A percentile compares a stretch with the other conserved stretches of the same genome.
phyloP scores from a whole-genome alignment of 768 basidiomycete genomes.

The Leccinum rimulosum region DNA sequence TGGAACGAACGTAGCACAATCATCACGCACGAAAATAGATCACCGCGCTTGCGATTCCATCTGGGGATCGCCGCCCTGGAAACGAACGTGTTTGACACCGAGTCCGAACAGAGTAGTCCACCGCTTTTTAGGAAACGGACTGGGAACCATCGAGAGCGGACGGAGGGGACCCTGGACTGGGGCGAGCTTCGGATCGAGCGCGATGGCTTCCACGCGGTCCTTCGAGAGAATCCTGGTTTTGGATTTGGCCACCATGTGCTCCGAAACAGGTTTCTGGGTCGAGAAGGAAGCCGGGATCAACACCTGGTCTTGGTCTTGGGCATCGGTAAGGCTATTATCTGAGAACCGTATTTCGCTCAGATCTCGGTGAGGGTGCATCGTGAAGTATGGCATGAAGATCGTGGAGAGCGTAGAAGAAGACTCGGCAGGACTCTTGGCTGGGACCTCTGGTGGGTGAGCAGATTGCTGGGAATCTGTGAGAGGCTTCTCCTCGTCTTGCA shows the following conservation, averaged over 20 bases:
- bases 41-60: slow-evolving; percentile 4
- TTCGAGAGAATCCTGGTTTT: slow-evolving; percentile 20
- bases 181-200: slow-evolving; percentile 31
- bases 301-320: background rate
- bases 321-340: background rate
- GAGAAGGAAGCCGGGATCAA: background rate
- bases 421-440: slow-evolving; percentile 7
- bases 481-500: slow-evolving; percentile 18
- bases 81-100: slow-evolving; percentile 9
- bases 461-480: slow-evolving; percentile 6
- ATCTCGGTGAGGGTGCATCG: slow-evolving; percentile 3
- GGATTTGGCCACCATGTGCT: slow-evolving; percentile 15
- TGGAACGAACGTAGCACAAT: background rate
- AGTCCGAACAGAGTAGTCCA: slow-evolving; percentile 22
- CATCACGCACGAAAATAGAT: background rate
- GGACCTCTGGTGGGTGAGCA: slow-evolving; percentile 4
- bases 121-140: slow-evolving; percentile 17
- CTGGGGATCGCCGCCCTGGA: background rate
- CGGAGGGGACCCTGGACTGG: slow-evolving; percentile 33
- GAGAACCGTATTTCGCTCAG: background rate
- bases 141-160: slow-evolving; percentile 25
- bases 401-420: slow-evolving; percentile 17
- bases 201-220: slow-evolving; percentile 27
- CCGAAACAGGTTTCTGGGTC: slow-evolving; percentile 5
- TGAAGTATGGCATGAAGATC: slow-evolving; percentile 14